Conservation (phyloP, 164 flowering plant genomes). For the Vitis rupestris region DNA sequence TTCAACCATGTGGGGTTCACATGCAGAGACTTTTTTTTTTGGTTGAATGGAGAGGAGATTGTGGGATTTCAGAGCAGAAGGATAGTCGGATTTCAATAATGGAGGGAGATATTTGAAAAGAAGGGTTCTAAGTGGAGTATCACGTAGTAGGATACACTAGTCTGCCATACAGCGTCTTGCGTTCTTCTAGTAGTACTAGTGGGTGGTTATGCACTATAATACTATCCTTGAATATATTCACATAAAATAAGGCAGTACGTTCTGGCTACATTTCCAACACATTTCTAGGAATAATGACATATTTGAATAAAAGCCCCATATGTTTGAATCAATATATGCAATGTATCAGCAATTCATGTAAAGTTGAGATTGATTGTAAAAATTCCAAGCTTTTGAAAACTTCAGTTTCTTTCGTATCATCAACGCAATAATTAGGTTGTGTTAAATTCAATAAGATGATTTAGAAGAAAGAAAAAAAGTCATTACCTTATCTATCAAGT, state of each 20-base stretch:
- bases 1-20: conserved; percentile 24
- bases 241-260: neutral
- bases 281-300: no score
- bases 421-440: no score
- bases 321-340: no score
- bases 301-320: no score
- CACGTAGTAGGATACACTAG: conserved; percentile 13
- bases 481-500: no score
- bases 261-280: neutral
- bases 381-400: no score
- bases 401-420: no score
- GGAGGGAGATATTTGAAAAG: conserved; percentile 11
- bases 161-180: conserved; percentile 20
- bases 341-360: no score
- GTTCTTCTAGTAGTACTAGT: conserved; percentile 19
- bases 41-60: conserved; percentile 2
- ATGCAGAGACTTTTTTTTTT: conserved; percentile 5
- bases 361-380: no score
- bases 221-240: neutral
- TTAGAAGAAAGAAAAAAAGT: no score
- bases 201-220: conserved; percentile 1
- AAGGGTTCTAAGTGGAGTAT: neutral
- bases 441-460: no score
- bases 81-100: conserved; percentile 12
- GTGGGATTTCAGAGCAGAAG: conserved; percentile 28